phyloP scores from a whole-genome alignment of 768 basidiomycete genomes.

The Termitomyces sp. region DNA sequence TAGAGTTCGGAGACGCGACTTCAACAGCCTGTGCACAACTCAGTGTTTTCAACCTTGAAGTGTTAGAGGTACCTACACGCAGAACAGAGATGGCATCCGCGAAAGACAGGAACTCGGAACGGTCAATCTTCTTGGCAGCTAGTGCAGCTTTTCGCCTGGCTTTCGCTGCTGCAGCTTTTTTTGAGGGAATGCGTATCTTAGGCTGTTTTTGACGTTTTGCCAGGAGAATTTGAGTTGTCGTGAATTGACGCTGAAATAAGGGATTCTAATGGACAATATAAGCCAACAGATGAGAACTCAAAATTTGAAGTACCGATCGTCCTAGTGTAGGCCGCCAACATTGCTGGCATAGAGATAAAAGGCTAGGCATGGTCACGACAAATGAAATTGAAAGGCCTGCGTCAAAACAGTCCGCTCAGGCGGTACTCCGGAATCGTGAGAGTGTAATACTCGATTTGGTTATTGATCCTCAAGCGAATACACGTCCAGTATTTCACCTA shows the following conservation, averaged over 20 bases:
- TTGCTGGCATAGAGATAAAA: conserved; percentile 23
- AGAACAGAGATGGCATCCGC: conserved; percentile 65
- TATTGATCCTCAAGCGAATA: no score
- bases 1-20: conserved; percentile 69
- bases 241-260: conserved; percentile 42
- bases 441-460: background rate
- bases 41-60: background rate
- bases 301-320: conserved; percentile 9
- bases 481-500: no score
- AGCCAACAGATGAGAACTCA: background rate
- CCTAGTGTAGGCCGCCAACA: conserved; percentile 19
- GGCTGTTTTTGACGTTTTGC: conserved; percentile 45
- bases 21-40: conserved; percentile 65
- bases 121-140: conserved; percentile 51
- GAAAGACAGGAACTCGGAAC: conserved; percentile 64
- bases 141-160: conserved; percentile 54
- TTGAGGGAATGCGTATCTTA: conserved; percentile 58
- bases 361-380: conserved; percentile 11
- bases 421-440: conserved; percentile 10
- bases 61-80: conserved; percentile 43
- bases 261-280: conserved; percentile 6
- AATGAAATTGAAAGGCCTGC: background rate
- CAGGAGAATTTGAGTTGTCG: conserved; percentile 41
- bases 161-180: conserved; percentile 68
- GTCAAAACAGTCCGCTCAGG: background rate